These are phyloP conservation scores for Trichoderma atrobrunneum DNA, from an alignment of 2,329 filamentous ascomycete genomes.

Conservation along the genomic window DNA sequence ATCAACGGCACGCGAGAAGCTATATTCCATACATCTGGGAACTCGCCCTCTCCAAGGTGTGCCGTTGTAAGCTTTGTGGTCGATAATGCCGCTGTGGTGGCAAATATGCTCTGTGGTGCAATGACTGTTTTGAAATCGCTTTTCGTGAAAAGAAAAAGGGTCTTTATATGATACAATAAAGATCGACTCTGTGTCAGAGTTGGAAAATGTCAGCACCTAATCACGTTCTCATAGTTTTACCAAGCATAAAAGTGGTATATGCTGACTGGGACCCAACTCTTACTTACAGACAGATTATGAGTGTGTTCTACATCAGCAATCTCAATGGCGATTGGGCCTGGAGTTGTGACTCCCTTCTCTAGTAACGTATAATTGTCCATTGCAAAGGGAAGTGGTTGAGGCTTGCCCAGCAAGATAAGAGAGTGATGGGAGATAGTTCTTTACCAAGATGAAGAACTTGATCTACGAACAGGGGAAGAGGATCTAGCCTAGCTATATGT, in stretches of 20 bases:
- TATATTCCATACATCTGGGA: background rate
- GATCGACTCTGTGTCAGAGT: background rate
- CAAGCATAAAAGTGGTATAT: background rate
- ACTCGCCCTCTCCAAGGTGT: background rate
- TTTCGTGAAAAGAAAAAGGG: slow-evolving; percentile 31
- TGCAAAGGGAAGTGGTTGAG: background rate
- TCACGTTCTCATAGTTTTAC: background rate
- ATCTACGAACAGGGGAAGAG: background rate
- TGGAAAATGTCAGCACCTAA: background rate
- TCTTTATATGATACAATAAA: slow-evolving; percentile 22
- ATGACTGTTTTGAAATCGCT: slow-evolving; percentile 35
- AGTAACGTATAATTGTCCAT: background rate
- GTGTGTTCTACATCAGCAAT: background rate
- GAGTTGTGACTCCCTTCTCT: background rate
- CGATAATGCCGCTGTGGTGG: slow-evolving; percentile 18
- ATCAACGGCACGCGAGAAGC: slow-evolving; percentile 21
- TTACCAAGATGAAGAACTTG: background rate
- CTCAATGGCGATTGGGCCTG: background rate
- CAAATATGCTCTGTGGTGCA: slow-evolving; percentile 31
- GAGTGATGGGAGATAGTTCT: too few species aligned
- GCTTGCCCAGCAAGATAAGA: background rate
- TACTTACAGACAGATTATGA: background rate
- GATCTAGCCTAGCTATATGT: background rate
- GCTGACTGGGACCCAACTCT: background rate
- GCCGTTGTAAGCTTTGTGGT: slow-evolving; percentile 7